phyloP scores from a whole-genome alignment of 2,329 filamentous ascomycete species.

The Scedosporium dehoogii region DNA sequence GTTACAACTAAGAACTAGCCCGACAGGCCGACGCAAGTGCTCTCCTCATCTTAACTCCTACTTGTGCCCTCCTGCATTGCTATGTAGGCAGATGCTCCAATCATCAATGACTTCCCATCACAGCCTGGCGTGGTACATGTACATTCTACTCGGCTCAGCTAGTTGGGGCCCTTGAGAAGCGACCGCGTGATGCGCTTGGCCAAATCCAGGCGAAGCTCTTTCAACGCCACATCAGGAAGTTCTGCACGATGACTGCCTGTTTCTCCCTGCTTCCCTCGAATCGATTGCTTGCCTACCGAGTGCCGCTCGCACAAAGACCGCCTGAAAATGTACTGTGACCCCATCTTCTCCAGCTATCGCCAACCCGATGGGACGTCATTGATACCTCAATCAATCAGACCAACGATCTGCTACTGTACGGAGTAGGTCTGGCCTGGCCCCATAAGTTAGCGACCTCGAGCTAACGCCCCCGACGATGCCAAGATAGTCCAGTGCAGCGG shows the following conservation, averaged over 20 bases:
- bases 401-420: too few species aligned
- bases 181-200: background rate
- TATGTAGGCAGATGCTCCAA: too few species aligned
- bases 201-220: background rate
- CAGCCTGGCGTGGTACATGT: too few species aligned
- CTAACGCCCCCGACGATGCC: background rate
- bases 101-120: too few species aligned
- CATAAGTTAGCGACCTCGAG: background rate
- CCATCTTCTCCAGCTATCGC: background rate
- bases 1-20: background rate
- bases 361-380: background rate
- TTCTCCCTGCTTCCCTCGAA: too few species aligned
- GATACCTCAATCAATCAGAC: background rate
- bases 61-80: too few species aligned
- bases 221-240: constrained; percentile 1
- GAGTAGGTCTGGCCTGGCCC: too few species aligned
- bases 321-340: background rate
- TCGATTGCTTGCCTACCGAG: too few species aligned
- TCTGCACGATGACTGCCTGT: background rate
- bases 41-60: too few species aligned
- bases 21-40: background rate
- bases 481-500: background rate
- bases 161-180: background rate
- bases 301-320: background rate
- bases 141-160: background rate